These are phyloP conservation scores for Wickerhamomyces silvicola DNA, from an alignment of 805 yeast species.

Conservation along the genomic window DNA sequence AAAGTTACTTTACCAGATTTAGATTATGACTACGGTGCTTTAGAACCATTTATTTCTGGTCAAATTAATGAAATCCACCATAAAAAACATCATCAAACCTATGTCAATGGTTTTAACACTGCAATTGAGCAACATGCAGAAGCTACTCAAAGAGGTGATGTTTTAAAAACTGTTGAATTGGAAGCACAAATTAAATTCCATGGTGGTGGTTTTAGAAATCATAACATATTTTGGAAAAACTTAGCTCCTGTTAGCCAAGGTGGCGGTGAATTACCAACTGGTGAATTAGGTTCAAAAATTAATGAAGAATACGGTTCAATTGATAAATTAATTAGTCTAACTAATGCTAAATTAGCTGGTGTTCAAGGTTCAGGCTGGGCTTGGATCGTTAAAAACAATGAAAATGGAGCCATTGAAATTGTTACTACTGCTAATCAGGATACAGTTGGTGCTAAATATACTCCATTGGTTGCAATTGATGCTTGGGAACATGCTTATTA, in stretches of 20 bases:
- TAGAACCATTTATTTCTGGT: conserved; percentile 83
- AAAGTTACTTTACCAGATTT: conserved; percentile 75
- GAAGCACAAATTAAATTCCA: conserved; percentile 81
- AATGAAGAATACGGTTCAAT: conserved; percentile 61
- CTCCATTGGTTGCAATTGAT: conserved; percentile 82
- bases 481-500: conserved; percentile 98
- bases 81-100: conserved; percentile 88
- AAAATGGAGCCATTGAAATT: conserved; percentile 68
- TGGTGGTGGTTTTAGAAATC: conserved; percentile 90
- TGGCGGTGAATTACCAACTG: conserved; percentile 64
- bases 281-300: conserved; percentile 55
- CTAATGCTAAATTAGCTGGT: conserved; percentile 74
- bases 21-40: conserved; percentile 76
- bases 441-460: conserved; percentile 58
- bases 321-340: conserved; percentile 55
- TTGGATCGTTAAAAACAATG: conserved; percentile 76
- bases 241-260: conserved; percentile 68
- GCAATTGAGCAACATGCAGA: conserved; percentile 69
- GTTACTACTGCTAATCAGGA: conserved; percentile 84
- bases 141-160: conserved; percentile 54
- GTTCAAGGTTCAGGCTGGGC: conserved; percentile 97
- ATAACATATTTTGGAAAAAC: conserved; percentile 81
- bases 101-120: conserved; percentile 77
- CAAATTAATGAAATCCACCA: conserved; percentile 83
- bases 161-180: conserved; percentile 52